Conservation (phyloP, 495 filamentous ascomycete genomes). For the Saxophila tyrrhenica region DNA sequence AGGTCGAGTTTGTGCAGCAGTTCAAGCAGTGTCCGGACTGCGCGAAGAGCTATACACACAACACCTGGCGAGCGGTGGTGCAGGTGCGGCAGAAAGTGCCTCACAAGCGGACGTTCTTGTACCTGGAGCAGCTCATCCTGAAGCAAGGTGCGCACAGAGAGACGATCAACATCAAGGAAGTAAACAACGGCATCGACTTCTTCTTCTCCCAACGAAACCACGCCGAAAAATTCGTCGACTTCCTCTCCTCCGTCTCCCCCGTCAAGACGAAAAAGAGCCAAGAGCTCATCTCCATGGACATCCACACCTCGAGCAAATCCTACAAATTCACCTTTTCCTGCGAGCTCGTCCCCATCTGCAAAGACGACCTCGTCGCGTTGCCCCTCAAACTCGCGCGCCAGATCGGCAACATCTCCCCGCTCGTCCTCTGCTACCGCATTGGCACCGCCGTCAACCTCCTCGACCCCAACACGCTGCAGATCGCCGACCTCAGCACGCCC, state of each 20-base stretch:
- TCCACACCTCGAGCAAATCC: conserved; percentile 74
- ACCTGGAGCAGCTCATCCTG: conserved; percentile 91
- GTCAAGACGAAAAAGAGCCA: conserved; percentile 72
- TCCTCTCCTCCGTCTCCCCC: conserved; percentile 71
- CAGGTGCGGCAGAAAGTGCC: conserved; percentile 95
- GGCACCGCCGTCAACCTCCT: conserved; percentile 82
- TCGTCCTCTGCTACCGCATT: conserved; percentile 75
- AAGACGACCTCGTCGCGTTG: conserved; percentile 90
- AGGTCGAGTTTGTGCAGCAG: conserved; percentile 81
- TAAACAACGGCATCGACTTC: conserved; percentile 88
- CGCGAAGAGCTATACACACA: conserved; percentile 85
- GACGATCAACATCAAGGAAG: conserved; percentile 93
- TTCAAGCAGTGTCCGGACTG: conserved; percentile 88
- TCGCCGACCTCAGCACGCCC: conserved; percentile 64
- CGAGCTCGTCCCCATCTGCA: conserved; percentile 85
- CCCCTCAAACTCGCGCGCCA: conserved; percentile 76
- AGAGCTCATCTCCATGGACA: conserved; percentile 86
- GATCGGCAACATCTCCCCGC: conserved; percentile 73
- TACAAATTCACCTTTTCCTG: conserved; percentile 88
- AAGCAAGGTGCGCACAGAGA: conserved; percentile 88
- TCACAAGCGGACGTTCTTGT: conserved; percentile 94
- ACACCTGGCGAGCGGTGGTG: conserved; percentile 76
- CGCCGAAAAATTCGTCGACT: conserved; percentile 86
- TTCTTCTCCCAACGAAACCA: conserved; percentile 82
- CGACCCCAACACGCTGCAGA: conserved; percentile 84